A percentile compares a stretch with the other conserved stretches of the same genome.
These are phyloP conservation scores for Arachnopeziza araneosa DNA, from an alignment of 2,329 filamentous ascomycete species.

Conservation along the genomic window DNA sequence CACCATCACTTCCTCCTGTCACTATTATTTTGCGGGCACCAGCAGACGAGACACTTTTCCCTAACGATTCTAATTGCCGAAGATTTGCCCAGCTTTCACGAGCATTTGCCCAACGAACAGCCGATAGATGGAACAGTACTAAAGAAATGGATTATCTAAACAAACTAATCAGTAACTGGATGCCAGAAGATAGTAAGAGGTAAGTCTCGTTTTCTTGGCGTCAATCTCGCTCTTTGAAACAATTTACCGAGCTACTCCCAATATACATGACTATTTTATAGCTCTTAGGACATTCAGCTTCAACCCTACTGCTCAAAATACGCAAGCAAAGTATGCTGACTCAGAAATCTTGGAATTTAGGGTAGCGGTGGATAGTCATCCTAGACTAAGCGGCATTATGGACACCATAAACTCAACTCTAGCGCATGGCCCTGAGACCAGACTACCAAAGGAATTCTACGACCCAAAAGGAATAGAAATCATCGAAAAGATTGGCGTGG, in stretches of 20 bases:
- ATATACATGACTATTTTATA: too few relatives aligned
- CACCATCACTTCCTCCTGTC: slow-evolving; percentile 50
- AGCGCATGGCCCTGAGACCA: slow-evolving; percentile 76
- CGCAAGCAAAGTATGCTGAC: too few relatives aligned
- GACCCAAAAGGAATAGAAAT: slow-evolving; percentile 64
- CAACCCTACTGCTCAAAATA: too few relatives aligned
- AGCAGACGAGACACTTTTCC: slow-evolving; percentile 72
- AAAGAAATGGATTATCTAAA: slow-evolving; percentile 82
- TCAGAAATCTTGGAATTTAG: too few relatives aligned
- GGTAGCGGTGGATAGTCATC: slow-evolving; percentile 78
- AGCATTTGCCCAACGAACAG: slow-evolving; percentile 66
- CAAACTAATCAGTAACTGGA: slow-evolving; percentile 73
- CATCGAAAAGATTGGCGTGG: slow-evolving; percentile 67
- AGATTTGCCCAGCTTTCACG: slow-evolving; percentile 65
- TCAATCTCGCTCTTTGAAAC: too few relatives aligned
- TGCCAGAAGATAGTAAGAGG: slow-evolving; percentile 62
- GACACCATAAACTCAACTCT: slow-evolving; percentile 87
- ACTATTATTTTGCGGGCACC: slow-evolving; percentile 61
- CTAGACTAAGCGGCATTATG: slow-evolving; percentile 83
- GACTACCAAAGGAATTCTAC: slow-evolving; percentile 81
- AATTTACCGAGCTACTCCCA: too few relatives aligned
- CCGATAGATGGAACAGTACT: slow-evolving; percentile 67
- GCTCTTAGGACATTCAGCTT: too few relatives aligned
- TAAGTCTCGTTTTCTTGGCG: too few relatives aligned
- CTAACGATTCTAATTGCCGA: slow-evolving; percentile 69